Conservation (phyloP, 179 eudicot genomes). For the Spergularia azorica region DNA sequence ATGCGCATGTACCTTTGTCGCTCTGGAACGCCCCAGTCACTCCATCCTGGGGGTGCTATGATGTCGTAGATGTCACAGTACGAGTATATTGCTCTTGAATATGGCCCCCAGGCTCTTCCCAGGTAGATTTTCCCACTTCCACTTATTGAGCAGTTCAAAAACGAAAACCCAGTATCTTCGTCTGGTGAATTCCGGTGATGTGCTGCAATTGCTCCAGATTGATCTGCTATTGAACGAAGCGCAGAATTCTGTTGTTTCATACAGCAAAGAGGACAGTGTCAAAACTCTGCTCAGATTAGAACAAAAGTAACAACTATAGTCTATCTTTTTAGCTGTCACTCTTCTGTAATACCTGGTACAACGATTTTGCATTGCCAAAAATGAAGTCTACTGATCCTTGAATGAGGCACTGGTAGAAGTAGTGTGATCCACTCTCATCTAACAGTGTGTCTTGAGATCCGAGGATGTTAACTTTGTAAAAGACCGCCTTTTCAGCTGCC, state of each 20-base stretch:
- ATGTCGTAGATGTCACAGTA: slow-evolving; percentile 48
- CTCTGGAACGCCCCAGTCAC: slow-evolving; percentile 52
- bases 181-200: slow-evolving; percentile 53
- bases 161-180: slow-evolving; percentile 76
- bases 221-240: slow-evolving; percentile 57
- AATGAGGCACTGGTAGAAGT: slow-evolving; percentile 57
- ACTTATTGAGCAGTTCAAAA: slow-evolving; percentile 59
- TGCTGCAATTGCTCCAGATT: slow-evolving; percentile 78
- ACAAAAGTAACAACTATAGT: not conserved
- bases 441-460: slow-evolving; percentile 86
- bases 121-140: slow-evolving; percentile 59
- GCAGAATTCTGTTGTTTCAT: slow-evolving; percentile 51
- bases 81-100: slow-evolving; percentile 55
- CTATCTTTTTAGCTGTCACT: not conserved
- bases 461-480: slow-evolving; percentile 58
- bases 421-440: slow-evolving; percentile 74
- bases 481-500: slow-evolving; percentile 56
- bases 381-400: slow-evolving; percentile 88
- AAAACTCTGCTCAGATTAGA: not conserved
- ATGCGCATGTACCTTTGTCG: slow-evolving; percentile 34
- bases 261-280: not conserved
- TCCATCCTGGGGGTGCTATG: slow-evolving; percentile 55
- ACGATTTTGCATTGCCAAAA: slow-evolving; percentile 83
- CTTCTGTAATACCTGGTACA: slow-evolving; percentile 50
- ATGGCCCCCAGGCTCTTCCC: slow-evolving; percentile 78